phyloP scores from a whole-genome alignment of 306 rosid genomes.

The Begonia peltatifolia region DNA sequence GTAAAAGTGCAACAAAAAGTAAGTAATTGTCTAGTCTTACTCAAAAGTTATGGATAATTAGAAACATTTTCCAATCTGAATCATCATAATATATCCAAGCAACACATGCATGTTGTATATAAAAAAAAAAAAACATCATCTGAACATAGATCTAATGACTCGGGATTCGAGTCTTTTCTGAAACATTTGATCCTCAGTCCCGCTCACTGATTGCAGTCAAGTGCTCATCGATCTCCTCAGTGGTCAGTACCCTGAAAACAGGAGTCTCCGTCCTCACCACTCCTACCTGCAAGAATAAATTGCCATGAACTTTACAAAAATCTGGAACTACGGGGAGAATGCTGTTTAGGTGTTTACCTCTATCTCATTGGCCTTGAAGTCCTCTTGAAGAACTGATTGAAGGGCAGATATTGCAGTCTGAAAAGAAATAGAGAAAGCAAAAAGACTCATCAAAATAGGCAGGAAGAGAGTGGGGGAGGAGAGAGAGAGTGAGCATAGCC shows the following conservation, averaged over 20 bases:
- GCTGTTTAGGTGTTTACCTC: slow-evolving; percentile 44
- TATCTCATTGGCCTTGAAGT: slow-evolving; percentile 90
- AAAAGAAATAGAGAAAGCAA: not conserved
- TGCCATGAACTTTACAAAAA: not conserved
- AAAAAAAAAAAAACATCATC: no score
- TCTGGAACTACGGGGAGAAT: not conserved
- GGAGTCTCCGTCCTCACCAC: slow-evolving; percentile 2
- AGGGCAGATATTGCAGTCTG: slow-evolving; percentile 94
- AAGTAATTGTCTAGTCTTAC: no score
- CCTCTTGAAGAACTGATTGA: slow-evolving; percentile 98
- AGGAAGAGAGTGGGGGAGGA: not conserved
- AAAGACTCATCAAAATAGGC: not conserved
- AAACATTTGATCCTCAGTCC: not conserved
- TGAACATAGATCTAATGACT: no score
- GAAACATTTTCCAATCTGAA: no score
- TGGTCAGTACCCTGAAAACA: slow-evolving; percentile 4
- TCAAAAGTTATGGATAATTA: no score
- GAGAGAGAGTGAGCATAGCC: not conserved
- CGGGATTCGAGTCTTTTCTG: not conserved
- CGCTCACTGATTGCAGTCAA: slow-evolving; percentile 9
- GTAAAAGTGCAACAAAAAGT: no score
- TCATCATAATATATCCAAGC: no score
- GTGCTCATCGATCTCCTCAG: slow-evolving; percentile 9
- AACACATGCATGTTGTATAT: no score
- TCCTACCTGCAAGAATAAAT: slow-evolving; percentile 3